Conservation (phyloP, 106 monocot genomes). For the Posidonia australis region DNA sequence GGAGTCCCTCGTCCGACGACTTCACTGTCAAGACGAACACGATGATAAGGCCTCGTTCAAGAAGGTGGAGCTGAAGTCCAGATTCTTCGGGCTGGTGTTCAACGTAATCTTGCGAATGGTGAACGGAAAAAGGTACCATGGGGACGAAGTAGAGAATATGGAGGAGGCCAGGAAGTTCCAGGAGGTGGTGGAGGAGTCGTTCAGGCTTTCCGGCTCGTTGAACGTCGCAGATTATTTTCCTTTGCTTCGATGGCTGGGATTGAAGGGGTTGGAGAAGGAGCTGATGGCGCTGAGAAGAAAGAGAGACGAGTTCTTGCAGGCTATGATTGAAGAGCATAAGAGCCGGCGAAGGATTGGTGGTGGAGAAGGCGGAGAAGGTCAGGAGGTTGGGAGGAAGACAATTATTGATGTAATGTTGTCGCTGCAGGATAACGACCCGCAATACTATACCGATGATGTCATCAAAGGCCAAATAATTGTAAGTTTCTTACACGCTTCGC, state of each 20-base stretch:
- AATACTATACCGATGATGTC: conserved; percentile 26
- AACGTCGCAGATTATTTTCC: conserved; percentile 35
- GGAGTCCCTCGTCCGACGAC: conserved; percentile 6
- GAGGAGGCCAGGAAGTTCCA: conserved; percentile 11
- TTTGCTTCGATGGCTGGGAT: conserved; percentile 18
- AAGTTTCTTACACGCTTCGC: background rate
- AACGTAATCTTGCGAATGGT: conserved; percentile 23
- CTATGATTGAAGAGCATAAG: conserved; percentile 20
- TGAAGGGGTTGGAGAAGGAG: conserved; percentile 16
- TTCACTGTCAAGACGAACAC: conserved; percentile 1
- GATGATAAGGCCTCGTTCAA: no score
- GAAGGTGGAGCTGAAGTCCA: no score
- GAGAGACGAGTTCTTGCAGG: conserved; percentile 25
- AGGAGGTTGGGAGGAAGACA: conserved; percentile 4
- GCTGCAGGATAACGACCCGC: conserved; percentile 22
- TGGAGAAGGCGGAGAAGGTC: background rate
- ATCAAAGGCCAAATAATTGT: conserved; percentile 25
- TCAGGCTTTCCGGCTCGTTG: background rate
- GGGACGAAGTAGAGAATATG: background rate
- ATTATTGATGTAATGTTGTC: conserved; percentile 20
- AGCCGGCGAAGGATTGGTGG: background rate
- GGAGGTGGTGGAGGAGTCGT: conserved; percentile 21
- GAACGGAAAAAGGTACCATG: conserved; percentile 23
- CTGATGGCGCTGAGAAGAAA: background rate
- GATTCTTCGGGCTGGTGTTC: background rate